Percentiles rank a stretch among this genome's conserved stretches.
These are phyloP conservation scores for Metschnikowia bowlesiae DNA, from an alignment of 805 yeast genomes.

Conservation along the genomic window DNA sequence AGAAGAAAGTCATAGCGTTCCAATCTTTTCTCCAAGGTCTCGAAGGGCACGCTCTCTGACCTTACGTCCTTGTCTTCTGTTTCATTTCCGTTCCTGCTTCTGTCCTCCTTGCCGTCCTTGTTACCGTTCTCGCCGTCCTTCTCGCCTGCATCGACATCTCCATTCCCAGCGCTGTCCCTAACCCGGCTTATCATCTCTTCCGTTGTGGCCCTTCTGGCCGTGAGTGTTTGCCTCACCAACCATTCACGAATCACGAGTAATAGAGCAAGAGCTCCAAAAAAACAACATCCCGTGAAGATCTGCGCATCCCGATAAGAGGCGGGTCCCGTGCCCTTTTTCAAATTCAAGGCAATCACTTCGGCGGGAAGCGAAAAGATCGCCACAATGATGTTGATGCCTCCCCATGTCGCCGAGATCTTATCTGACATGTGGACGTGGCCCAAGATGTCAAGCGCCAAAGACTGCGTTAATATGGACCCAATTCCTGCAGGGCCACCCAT, in stretches of 20 bases:
- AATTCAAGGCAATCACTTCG: conserved; percentile 49
- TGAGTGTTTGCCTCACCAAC: conserved; percentile 31
- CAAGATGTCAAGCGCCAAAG: conserved; percentile 15
- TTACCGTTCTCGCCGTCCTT: background rate
- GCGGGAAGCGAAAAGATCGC: conserved; percentile 37
- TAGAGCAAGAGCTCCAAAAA: conserved; percentile 39
- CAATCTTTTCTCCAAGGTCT: conserved; percentile 6
- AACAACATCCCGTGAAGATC: conserved; percentile 52
- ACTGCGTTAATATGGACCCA: conserved; percentile 21
- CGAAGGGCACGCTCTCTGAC: background rate
- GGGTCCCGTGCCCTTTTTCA: conserved; percentile 9
- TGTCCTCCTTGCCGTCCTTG: too few species aligned
- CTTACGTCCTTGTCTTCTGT: too few species aligned
- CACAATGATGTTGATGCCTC: conserved; percentile 32
- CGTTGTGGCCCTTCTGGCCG: conserved; percentile 7
- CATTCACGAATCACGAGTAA: conserved; percentile 49
- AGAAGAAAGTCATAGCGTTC: conserved; percentile 13
- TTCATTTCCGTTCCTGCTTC: too few species aligned
- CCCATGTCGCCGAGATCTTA: conserved; percentile 38
- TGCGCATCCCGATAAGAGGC: conserved; percentile 53
- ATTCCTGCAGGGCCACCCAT: conserved; percentile 31
- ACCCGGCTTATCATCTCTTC: conserved; percentile 1
- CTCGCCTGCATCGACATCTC: background rate
- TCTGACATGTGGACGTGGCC: conserved; percentile 14
- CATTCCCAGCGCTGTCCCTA: background rate